Percentiles rank a stretch among this genome's conserved stretches.
These are phyloP conservation scores for Arthroderma sp. DNA, from an alignment of 2,329 filamentous ascomycete species.

Conservation along the genomic window DNA sequence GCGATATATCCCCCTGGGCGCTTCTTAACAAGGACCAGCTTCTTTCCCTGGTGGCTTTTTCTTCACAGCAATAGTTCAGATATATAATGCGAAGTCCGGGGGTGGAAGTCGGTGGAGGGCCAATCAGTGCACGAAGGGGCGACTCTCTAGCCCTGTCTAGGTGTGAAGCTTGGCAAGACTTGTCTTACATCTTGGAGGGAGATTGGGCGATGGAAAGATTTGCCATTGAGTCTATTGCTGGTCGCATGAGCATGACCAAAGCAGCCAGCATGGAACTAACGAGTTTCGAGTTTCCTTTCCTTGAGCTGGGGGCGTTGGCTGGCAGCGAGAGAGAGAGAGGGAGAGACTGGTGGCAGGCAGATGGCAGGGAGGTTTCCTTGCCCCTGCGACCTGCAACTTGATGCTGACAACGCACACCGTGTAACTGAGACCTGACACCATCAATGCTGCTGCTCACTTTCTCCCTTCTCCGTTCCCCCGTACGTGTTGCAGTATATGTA, in stretches of 20 bases:
- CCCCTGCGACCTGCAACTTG: too few species aligned
- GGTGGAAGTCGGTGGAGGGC: not conserved
- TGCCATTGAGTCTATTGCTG: not conserved
- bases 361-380: not conserved
- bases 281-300: not conserved
- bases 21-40: not conserved
- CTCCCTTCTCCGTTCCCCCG: too few species aligned
- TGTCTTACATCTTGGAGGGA: not conserved
- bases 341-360: not conserved
- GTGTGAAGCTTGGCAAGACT: conserved; percentile 1
- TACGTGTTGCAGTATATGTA: too few species aligned
- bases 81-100: not conserved
- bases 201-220: not conserved
- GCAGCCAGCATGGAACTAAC: not conserved
- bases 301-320: not conserved
- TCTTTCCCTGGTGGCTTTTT: not conserved
- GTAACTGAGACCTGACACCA: too few species aligned
- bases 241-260: not conserved
- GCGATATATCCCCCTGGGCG: not conserved
- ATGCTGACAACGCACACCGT: too few species aligned
- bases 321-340: too few species aligned
- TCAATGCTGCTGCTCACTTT: too few species aligned
- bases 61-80: not conserved
- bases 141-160: not conserved
- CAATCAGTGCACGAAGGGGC: not conserved